Evolutionary conservation across 306 rosid species (phyloP).

Genomic region (Amphicarpaea edgeworthii): DNA sequence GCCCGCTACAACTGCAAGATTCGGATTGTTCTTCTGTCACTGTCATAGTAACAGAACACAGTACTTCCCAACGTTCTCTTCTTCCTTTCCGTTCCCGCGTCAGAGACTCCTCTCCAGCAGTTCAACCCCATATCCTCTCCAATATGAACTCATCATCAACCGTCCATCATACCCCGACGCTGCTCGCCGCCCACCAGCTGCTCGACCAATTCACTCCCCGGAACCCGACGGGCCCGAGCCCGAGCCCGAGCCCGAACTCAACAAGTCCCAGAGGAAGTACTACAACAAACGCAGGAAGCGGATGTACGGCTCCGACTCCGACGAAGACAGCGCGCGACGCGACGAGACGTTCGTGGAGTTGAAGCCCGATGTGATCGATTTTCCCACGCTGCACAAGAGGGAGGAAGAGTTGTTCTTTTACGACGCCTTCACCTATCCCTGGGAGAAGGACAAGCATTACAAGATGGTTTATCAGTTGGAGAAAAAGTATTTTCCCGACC

Average conservation of each 20-base stretch:
- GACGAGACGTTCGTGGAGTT: constrained; percentile 69
- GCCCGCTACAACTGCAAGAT: no score
- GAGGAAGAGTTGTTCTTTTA: constrained; percentile 88
- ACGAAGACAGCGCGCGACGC: constrained; percentile 53
- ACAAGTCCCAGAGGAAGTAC: constrained; percentile 84
- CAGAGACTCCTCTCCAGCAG: constrained; percentile 53
- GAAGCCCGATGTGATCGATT: constrained; percentile 83
- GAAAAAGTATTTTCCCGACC: constrained; percentile 88
- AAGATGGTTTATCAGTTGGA: constrained; percentile 93
- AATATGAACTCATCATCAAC: constrained; percentile 81
- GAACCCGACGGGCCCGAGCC: constrained; percentile 46
- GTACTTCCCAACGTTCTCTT: no score
- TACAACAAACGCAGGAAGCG: constrained; percentile 79
- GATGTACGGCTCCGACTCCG: constrained; percentile 88
- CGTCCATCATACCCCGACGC: constrained; percentile 58
- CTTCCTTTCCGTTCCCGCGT: not conserved
- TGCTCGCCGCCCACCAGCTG: constrained; percentile 50
- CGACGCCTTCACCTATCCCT: constrained; percentile 78
- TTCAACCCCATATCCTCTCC: constrained; percentile 79
- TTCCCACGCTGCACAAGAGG: constrained; percentile 71
- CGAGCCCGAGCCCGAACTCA: constrained; percentile 64
- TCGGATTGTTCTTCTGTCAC: no score
- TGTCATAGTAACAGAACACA: no score
- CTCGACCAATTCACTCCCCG: constrained; percentile 47
- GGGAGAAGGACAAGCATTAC: constrained; percentile 96